phyloP scores from a whole-genome alignment of 305 asterid genomes.

The Rubia balearica region DNA sequence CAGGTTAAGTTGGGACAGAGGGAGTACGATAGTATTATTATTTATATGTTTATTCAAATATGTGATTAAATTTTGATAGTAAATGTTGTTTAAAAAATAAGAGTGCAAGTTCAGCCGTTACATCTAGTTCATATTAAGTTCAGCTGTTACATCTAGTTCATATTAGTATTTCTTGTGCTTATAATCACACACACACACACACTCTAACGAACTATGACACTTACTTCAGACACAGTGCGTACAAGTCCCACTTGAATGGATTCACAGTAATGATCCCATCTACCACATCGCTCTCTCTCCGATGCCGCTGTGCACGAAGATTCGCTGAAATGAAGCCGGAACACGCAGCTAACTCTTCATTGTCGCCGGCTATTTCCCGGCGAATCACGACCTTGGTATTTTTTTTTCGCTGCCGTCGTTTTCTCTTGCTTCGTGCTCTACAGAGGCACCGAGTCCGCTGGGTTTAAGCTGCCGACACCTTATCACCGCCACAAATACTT shows the following conservation, averaged over 20 bases:
- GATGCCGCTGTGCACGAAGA: not conserved
- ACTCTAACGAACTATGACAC: slow-evolving; percentile 10
- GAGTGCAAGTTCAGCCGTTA: too few relatives aligned
- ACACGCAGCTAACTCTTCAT: not conserved
- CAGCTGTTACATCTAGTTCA: too few relatives aligned
- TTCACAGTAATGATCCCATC: not conserved
- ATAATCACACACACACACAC: not conserved
- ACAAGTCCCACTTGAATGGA: not conserved
- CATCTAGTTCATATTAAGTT: too few relatives aligned
- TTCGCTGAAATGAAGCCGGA: slow-evolving; percentile 10
- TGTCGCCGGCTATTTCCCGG: slow-evolving; percentile 5
- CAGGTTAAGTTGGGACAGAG: too few relatives aligned
- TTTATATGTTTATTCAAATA: too few relatives aligned
- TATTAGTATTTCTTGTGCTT: too few relatives aligned
- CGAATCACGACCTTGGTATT: not conserved
- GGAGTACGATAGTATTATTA: too few relatives aligned
- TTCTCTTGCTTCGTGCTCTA: slow-evolving; percentile 23
- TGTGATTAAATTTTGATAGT: too few relatives aligned
- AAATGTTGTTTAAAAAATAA: too few relatives aligned
- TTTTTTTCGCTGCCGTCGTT: slow-evolving; percentile 15
- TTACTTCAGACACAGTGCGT: not conserved
- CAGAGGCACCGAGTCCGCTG: slow-evolving; percentile 20
- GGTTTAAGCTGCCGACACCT: slow-evolving; percentile 12
- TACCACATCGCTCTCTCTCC: not conserved
- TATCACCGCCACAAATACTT: slow-evolving; percentile 6